Evolutionary conservation across 2,329 filamentous ascomycete species (phyloP).

Genomic region (Fusarium sp.): DNA sequence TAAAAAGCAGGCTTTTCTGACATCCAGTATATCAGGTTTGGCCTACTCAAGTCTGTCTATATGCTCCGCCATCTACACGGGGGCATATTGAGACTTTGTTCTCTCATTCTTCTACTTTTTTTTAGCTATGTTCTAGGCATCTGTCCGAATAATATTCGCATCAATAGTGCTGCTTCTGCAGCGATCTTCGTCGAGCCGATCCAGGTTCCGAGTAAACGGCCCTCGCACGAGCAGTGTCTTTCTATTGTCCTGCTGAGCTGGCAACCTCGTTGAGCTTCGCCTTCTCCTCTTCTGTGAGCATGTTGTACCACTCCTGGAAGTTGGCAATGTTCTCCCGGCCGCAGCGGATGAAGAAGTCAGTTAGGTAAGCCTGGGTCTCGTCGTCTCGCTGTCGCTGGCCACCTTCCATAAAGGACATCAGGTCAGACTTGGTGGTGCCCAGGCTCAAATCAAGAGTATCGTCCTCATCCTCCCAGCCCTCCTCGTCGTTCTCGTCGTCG

Average conservation of each 20-base stretch:
- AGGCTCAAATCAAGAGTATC: slow-evolving; percentile 80
- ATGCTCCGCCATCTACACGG: slow-evolving; percentile 17
- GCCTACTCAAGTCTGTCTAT: slow-evolving; percentile 15
- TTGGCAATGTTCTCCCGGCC: slow-evolving; percentile 66
- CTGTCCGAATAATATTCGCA: background rate
- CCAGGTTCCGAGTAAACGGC: background rate
- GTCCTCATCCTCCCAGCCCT: slow-evolving; percentile 89
- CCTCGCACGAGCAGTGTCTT: slow-evolving; percentile 8
- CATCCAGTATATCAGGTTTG: slow-evolving; percentile 1
- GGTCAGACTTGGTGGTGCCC: slow-evolving; percentile 74
- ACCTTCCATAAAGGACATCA: slow-evolving; percentile 80
- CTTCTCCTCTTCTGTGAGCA: slow-evolving; percentile 67
- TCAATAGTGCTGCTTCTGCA: slow-evolving; percentile 13
- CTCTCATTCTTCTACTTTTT: slow-evolving; percentile 1
- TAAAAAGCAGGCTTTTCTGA: slow-evolving; percentile 23
- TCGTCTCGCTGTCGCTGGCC: slow-evolving; percentile 79
- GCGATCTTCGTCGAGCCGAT: slow-evolving; percentile 18
- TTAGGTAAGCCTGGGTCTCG: slow-evolving; percentile 86
- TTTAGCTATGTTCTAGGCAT: background rate
- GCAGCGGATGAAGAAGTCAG: slow-evolving; percentile 78
- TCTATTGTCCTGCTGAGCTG: slow-evolving; percentile 49
- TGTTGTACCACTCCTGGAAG: slow-evolving; percentile 67
- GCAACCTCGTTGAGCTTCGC: slow-evolving; percentile 66
- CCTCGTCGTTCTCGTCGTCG: slow-evolving; percentile 77
- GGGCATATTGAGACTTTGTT: background rate